Percentiles rank a stretch among this genome's conserved stretches.
Evolutionary conservation across 2,329 filamentous ascomycete genomes (phyloP).

Genomic region (Chaetomiaceae sp.): DNA sequence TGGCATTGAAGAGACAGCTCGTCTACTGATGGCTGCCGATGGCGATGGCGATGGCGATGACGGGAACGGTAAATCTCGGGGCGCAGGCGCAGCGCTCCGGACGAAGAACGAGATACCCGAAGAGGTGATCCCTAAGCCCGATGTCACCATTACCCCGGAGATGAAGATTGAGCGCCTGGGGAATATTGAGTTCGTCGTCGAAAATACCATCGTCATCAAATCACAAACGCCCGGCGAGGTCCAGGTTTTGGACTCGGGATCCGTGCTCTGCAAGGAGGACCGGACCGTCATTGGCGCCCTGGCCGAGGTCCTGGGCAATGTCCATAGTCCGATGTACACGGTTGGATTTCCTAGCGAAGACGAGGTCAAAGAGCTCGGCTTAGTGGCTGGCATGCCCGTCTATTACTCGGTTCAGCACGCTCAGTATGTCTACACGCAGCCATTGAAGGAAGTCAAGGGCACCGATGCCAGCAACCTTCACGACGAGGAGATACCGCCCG

Average conservation of each 20-base stretch:
- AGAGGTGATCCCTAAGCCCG: constrained; percentile 65
- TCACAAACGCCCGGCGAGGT: constrained; percentile 76
- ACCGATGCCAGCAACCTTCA: constrained; percentile 93
- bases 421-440: constrained; percentile 80
- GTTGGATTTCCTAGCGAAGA: constrained; percentile 67
- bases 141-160: constrained; percentile 70
- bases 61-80: constrained; percentile 35
- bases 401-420: constrained; percentile 79
- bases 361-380: constrained; percentile 62
- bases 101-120: constrained; percentile 77
- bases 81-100: constrained; percentile 51
- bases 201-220: constrained; percentile 72
- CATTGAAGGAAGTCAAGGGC: constrained; percentile 73
- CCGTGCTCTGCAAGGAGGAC: constrained; percentile 74
- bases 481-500: constrained; percentile 81
- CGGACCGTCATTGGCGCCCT: constrained; percentile 74
- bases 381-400: constrained; percentile 66
- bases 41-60: constrained; percentile 71
- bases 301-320: constrained; percentile 80
- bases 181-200: constrained; percentile 69
- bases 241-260: constrained; percentile 78
- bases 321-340: constrained; percentile 81
- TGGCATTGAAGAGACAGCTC: constrained; percentile 75
- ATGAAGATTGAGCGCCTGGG: constrained; percentile 77
- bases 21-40: constrained; percentile 79